These are phyloP conservation scores for Ascochyta koolunga DNA, from an alignment of 2,329 filamentous ascomycete species.

Conservation along the genomic window DNA sequence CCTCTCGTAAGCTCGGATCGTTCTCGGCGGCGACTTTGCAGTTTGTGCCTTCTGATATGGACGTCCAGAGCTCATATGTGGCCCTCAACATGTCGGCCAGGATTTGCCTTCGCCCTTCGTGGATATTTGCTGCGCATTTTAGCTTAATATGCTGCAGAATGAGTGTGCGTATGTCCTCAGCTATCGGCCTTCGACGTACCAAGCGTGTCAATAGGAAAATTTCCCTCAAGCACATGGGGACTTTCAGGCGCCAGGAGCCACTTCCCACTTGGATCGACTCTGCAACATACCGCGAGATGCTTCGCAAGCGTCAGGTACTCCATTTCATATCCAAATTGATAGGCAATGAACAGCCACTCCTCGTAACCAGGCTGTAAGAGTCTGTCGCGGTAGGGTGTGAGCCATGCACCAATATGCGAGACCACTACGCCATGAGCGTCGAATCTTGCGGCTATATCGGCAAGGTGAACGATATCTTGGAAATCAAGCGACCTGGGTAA, in stretches of 20 bases:
- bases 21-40: neutral
- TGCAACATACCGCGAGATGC: constrained; percentile 2
- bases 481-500: constrained; percentile 35
- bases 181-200: neutral
- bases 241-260: neutral
- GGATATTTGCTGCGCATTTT: neutral
- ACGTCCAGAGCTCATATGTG: constrained; percentile 3
- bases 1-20: neutral
- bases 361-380: constrained; percentile 22
- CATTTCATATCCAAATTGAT: constrained; percentile 29
- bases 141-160: neutral
- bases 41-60: neutral
- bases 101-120: constrained; percentile 3
- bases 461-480: constrained; percentile 31
- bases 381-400: constrained; percentile 8
- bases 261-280: neutral
- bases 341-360: constrained; percentile 35
- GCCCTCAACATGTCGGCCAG: neutral
- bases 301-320: constrained; percentile 23
- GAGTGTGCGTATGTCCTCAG: neutral
- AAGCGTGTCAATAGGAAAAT: constrained; percentile 1
- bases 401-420: constrained; percentile 20
- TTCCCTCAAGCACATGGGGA: neutral
- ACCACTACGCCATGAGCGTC: constrained; percentile 19
- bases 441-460: constrained; percentile 38